A percentile compares a stretch with the other conserved stretches of the same genome.
phyloP scores from a whole-genome alignment of 2,329 filamentous ascomycete species.

The Phialophora tarda region DNA sequence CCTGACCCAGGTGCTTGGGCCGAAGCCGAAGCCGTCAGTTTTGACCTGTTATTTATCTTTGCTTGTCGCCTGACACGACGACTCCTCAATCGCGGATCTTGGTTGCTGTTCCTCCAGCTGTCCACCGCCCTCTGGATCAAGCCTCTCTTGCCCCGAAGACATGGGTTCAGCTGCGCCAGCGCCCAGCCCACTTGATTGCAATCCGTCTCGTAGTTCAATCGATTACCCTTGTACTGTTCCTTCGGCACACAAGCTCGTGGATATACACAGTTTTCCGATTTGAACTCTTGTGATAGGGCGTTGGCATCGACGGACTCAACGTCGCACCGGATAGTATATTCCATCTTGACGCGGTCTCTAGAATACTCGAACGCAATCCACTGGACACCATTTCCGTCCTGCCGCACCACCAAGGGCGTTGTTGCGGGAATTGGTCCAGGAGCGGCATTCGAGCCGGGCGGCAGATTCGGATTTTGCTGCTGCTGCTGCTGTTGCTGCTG shows the following conservation, averaged over 20 bases:
- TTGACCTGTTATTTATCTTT: constrained; percentile 89
- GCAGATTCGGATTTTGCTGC: constrained; percentile 62
- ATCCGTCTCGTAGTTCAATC: constrained; percentile 94
- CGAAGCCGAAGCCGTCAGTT: constrained; percentile 63
- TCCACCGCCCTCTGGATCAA: constrained; percentile 97
- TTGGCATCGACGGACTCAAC: constrained; percentile 96
- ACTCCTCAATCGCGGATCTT: constrained; percentile 88
- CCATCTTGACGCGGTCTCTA: constrained; percentile 96
- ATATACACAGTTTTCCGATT: constrained; percentile 97
- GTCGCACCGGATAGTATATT: constrained; percentile 97
- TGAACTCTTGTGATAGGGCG: constrained; percentile 83
- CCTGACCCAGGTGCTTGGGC: constrained; percentile 71
- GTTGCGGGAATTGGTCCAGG: constrained; percentile 96
- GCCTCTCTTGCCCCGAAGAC: constrained; percentile 88
- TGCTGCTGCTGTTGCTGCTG: constrained; percentile 56
- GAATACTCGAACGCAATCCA: constrained; percentile 99
- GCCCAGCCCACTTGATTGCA: constrained; percentile 99
- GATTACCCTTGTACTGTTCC: constrained; percentile 95
- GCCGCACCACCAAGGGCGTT: constrained; percentile 88
- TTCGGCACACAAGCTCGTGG: constrained; percentile 93
- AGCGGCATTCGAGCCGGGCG: constrained; percentile 75
- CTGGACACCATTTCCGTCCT: constrained; percentile 95
- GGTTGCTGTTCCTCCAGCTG: constrained; percentile 99
- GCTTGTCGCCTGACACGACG: constrained; percentile 92
- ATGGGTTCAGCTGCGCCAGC: constrained; percentile 87